Percentiles rank a stretch among this genome's conserved stretches.
Evolutionary conservation across 306 rosid genomes (phyloP).

Genomic region (Alnus glutinosa): DNA sequence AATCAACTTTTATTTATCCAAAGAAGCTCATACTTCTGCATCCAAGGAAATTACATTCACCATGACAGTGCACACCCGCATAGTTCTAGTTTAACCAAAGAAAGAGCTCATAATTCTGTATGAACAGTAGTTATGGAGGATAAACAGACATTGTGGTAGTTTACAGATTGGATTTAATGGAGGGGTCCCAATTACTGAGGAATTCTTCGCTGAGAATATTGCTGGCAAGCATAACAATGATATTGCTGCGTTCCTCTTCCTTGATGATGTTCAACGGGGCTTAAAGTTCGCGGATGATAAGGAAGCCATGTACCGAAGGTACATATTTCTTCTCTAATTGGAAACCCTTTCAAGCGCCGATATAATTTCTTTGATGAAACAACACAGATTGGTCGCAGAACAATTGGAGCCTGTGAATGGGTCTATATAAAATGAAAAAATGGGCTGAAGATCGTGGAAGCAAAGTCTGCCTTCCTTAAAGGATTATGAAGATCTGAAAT

Average conservation of each 20-base stretch:
- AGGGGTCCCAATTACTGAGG: slow-evolving; percentile 83
- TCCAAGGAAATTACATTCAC: background rate
- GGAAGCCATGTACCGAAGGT: slow-evolving; percentile 88
- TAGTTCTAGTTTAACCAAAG: background rate
- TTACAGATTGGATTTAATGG: slow-evolving; percentile 90
- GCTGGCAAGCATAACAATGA: slow-evolving; percentile 89
- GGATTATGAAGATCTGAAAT: too few species aligned
- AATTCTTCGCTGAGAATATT: slow-evolving; percentile 58
- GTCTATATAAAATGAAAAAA: slow-evolving; percentile 60
- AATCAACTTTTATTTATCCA: background rate
- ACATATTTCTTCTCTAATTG: slow-evolving; percentile 25
- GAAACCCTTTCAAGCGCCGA: slow-evolving; percentile 16
- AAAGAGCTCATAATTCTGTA: background rate
- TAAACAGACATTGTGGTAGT: slow-evolving; percentile 27
- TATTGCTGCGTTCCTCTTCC: slow-evolving; percentile 62
- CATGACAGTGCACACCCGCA: slow-evolving; percentile 5
- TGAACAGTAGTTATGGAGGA: slow-evolving; percentile 16
- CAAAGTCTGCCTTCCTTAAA: slow-evolving; percentile 63
- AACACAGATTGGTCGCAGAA: slow-evolving; percentile 64
- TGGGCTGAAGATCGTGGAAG: slow-evolving; percentile 78
- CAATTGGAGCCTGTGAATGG: slow-evolving; percentile 75
- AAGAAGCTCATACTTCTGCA: background rate
- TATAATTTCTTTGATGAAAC: slow-evolving; percentile 26
- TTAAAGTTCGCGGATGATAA: slow-evolving; percentile 74
- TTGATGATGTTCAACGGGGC: slow-evolving; percentile 68